phyloP scores from a whole-genome alignment of 140 eudicot species.

The Oenanthe javanica region DNA sequence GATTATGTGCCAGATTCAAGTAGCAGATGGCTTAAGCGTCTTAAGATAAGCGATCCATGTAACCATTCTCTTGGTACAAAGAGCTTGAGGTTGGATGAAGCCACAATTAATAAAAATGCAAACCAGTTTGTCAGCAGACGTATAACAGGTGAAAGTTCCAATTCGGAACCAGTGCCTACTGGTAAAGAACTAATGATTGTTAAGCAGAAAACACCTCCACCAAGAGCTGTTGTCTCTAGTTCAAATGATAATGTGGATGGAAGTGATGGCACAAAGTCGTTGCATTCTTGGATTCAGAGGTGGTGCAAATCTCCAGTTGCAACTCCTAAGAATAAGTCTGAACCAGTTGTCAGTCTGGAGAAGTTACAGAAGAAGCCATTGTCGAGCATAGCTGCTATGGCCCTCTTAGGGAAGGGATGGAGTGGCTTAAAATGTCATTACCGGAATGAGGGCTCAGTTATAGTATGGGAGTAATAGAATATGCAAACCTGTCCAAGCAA shows the following conservation, averaged over 20 bases:
- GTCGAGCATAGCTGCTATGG: constrained; percentile 90
- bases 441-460: constrained; percentile 50
- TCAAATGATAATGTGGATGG: constrained; percentile 15
- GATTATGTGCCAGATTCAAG: constrained; percentile 29
- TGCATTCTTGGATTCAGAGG: constrained; percentile 70
- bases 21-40: constrained; percentile 70
- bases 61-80: constrained; percentile 29
- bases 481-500: background rate
- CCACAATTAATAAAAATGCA: constrained; percentile 24
- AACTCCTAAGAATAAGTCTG: constrained; percentile 26
- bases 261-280: constrained; percentile 21
- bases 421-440: constrained; percentile 53
- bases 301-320: constrained; percentile 38
- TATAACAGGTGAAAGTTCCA: constrained; percentile 12
- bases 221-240: constrained; percentile 15
- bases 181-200: constrained; percentile 22
- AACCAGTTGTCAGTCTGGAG: constrained; percentile 23
- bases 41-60: constrained; percentile 35
- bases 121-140: constrained; percentile 17
- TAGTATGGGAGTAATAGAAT: constrained; percentile 61
- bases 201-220: background rate
- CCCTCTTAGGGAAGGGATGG: constrained; percentile 81
- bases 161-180: constrained; percentile 19
- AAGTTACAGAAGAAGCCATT: constrained; percentile 55
- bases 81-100: constrained; percentile 31